Conservation (phyloP, 768 basidiomycete genomes). For the Trametes coccinea region DNA sequence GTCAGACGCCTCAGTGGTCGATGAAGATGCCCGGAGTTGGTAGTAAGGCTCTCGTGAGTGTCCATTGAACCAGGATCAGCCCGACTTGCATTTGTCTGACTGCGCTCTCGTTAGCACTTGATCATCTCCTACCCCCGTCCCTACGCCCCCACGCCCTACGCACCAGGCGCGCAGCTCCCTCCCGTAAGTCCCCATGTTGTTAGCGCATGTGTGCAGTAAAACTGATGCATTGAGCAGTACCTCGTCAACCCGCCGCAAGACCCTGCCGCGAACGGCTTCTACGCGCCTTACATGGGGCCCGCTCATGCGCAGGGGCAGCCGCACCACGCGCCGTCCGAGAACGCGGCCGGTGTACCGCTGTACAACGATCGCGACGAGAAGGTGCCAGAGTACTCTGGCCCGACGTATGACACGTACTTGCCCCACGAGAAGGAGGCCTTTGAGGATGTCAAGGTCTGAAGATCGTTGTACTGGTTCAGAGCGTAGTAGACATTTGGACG, state of each 20-base stretch:
- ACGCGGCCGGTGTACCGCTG: constrained; percentile 43
- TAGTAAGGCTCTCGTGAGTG: constrained; percentile 38
- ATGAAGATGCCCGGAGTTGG: constrained; percentile 44
- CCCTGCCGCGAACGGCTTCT: constrained; percentile 28
- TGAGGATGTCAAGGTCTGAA: constrained; percentile 26
- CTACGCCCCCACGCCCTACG: constrained; percentile 38
- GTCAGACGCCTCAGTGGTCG: constrained; percentile 41
- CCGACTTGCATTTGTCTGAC: neutral
- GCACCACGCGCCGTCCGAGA: constrained; percentile 25
- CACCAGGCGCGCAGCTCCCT: constrained; percentile 45
- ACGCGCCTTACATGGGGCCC: constrained; percentile 33
- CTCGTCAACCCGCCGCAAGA: constrained; percentile 44
- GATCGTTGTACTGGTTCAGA: neutral
- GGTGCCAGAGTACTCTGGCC: constrained; percentile 31
- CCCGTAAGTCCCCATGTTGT: constrained; percentile 35
- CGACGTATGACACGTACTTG: constrained; percentile 25
- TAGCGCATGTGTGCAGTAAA: neutral
- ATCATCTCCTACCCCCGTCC: constrained; percentile 40
- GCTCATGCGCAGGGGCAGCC: constrained; percentile 29
- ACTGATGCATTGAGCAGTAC: constrained; percentile 24
- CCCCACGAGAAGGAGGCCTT: constrained; percentile 32
- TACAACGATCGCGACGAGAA: constrained; percentile 42
- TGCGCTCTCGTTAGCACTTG: constrained; percentile 35
- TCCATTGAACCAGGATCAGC: neutral
- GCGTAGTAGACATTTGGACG: neutral